Conservation (phyloP, 805 yeast species). For the Metschnikowia matae region DNA sequence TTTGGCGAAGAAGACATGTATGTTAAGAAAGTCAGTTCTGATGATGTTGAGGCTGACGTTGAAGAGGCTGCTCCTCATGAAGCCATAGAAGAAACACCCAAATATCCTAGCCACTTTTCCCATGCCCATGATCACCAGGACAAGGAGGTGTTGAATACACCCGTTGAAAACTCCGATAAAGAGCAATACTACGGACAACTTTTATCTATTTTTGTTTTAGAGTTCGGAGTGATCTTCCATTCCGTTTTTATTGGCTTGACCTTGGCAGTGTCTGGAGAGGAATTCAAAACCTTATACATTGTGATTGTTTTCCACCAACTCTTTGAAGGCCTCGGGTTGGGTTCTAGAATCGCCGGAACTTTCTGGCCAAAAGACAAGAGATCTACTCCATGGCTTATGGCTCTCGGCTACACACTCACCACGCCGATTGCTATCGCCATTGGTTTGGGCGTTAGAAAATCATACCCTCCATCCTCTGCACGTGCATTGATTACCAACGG, state of each 20-base stretch:
- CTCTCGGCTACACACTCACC: constrained; percentile 26
- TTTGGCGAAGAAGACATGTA: constrained; percentile 43
- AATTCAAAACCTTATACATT: constrained; percentile 64
- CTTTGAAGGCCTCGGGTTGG: constrained; percentile 85
- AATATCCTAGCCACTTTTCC: constrained; percentile 39
- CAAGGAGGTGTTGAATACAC: constrained; percentile 38
- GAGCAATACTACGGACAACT: constrained; percentile 56
- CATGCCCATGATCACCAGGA: constrained; percentile 45
- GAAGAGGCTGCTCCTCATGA: constrained; percentile 6
- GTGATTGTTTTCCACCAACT: constrained; percentile 74
- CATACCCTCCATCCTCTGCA: constrained; percentile 32
- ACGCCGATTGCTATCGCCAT: constrained; percentile 35
- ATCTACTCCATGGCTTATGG: constrained; percentile 46
- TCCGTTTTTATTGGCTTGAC: constrained; percentile 79
- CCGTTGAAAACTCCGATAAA: constrained; percentile 28
- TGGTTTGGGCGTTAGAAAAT: constrained; percentile 32
- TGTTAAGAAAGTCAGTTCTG: constrained; percentile 23
- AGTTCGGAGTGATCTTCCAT: constrained; percentile 79
- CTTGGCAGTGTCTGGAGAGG: constrained; percentile 73
- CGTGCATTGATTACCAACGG: constrained; percentile 32
- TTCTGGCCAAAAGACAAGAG: constrained; percentile 47
- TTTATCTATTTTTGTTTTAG: constrained; percentile 56
- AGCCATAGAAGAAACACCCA: constrained; percentile 13
- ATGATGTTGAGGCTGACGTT: constrained; percentile 12
- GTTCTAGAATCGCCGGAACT: constrained; percentile 65